Percentiles rank a stretch among this genome's conserved stretches.
These are phyloP conservation scores for Elongisporangium anandrum DNA, from an alignment of 352 stramenopile genomes.

Conservation along the genomic window DNA sequence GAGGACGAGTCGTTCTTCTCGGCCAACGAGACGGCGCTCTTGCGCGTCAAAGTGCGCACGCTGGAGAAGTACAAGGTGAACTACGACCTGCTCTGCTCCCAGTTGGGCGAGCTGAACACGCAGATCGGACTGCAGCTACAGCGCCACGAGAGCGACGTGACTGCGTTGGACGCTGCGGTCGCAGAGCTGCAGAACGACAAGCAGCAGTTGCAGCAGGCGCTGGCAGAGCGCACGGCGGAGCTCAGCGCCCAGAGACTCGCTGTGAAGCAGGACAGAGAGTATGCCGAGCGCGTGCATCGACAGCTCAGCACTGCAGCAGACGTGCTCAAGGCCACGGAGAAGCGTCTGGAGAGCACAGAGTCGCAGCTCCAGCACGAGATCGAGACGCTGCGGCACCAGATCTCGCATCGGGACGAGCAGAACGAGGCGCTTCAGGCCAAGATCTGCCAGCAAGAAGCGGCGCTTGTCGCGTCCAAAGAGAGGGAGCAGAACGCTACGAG, in stretches of 20 bases:
- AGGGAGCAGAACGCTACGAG: not conserved
- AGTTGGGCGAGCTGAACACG: slow-evolving; percentile 61
- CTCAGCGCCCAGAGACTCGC: slow-evolving; percentile 14
- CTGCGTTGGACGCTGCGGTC: slow-evolving; percentile 36
- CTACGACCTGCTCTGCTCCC: slow-evolving; percentile 70
- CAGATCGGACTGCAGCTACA: slow-evolving; percentile 68
- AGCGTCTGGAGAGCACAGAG: slow-evolving; percentile 37
- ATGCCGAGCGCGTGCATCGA: slow-evolving; percentile 48
- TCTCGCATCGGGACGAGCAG: slow-evolving; percentile 7
- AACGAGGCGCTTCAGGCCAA: slow-evolving; percentile 2
- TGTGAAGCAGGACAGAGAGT: slow-evolving; percentile 40
- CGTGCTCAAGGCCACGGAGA: slow-evolving; percentile 53
- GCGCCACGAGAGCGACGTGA: slow-evolving; percentile 63
- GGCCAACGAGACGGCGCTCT: slow-evolving; percentile 2
- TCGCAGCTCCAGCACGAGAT: slow-evolving; percentile 17
- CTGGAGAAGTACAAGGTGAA: slow-evolving; percentile 74
- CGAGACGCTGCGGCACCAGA: slow-evolving; percentile 9
- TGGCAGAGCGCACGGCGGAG: slow-evolving; percentile 13
- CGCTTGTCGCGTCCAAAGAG: slow-evolving; percentile 10
- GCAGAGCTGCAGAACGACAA: slow-evolving; percentile 32
- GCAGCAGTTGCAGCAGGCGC: slow-evolving; percentile 18
- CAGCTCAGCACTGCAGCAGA: slow-evolving; percentile 56
- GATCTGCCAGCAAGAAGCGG: slow-evolving; percentile 14
- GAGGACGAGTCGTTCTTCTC: not conserved
- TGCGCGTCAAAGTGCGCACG: slow-evolving; percentile 44